phyloP scores from a whole-genome alignment of 345 rosid genomes.

The Odontarrhena argentea region DNA sequence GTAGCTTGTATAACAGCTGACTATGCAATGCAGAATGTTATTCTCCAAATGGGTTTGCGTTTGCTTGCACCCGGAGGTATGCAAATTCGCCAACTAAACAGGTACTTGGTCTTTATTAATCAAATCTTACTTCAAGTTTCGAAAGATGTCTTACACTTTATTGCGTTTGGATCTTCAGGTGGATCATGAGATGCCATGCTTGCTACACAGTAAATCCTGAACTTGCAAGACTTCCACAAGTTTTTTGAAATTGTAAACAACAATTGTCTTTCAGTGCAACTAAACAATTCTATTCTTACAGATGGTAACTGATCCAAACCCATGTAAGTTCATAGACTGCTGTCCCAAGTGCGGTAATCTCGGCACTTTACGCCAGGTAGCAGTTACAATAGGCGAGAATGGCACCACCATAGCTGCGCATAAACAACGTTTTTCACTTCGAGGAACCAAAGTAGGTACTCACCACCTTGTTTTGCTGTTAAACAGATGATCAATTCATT shows the following conservation, averaged over 20 bases:
- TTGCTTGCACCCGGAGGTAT: conserved; percentile 86
- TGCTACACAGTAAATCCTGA: conserved; percentile 88
- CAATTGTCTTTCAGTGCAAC: too few species aligned
- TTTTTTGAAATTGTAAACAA: too few species aligned
- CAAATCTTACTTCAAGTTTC: neutral
- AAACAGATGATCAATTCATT: too few species aligned
- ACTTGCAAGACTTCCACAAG: conserved; percentile 49
- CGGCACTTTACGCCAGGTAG: conserved; percentile 84
- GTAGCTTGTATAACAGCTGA: conserved; percentile 94
- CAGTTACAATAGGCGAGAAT: conserved; percentile 80
- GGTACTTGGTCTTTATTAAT: conserved; percentile 44
- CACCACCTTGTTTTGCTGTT: neutral
- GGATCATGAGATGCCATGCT: conserved; percentile 95
- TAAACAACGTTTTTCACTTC: conserved; percentile 65
- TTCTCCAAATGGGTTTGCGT: conserved; percentile 94
- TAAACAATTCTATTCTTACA: too few species aligned
- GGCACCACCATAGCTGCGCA: conserved; percentile 66
- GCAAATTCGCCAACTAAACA: conserved; percentile 88
- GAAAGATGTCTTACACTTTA: conserved; percentile 21
- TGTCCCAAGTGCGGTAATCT: conserved; percentile 98
- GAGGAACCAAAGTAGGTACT: conserved; percentile 81
- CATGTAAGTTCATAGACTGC: conserved; percentile 36
- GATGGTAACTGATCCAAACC: too few species aligned
- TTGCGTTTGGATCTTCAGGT: conserved; percentile 51
- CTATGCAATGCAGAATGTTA: conserved; percentile 95